Percentiles rank a stretch among this genome's conserved stretches.
These are phyloP conservation scores for Friedmanniomyces simplex DNA, from an alignment of 495 filamentous ascomycete genomes.

Conservation along the genomic window DNA sequence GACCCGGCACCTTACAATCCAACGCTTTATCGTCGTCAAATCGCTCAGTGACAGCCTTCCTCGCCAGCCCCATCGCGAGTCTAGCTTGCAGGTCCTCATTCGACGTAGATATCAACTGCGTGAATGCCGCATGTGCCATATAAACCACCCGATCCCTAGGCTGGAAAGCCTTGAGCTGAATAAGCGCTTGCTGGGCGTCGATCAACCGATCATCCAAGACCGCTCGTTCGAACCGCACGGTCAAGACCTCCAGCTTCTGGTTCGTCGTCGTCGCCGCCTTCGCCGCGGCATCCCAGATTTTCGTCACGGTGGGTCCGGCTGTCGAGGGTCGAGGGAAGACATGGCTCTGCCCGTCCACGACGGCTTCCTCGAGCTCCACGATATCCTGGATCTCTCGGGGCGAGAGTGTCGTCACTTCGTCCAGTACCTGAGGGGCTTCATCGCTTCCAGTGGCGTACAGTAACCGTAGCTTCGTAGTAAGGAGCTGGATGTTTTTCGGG, in stretches of 20 bases:
- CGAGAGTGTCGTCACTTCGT: neutral
- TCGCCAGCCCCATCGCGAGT: slow-evolving; percentile 11
- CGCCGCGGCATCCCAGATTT: slow-evolving; percentile 16
- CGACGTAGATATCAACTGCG: slow-evolving; percentile 12
- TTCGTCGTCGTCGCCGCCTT: neutral
- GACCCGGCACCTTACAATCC: slow-evolving; percentile 18
- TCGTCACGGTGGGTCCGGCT: slow-evolving; percentile 7
- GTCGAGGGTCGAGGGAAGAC: slow-evolving; percentile 1
- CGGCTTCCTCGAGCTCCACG: slow-evolving; percentile 1
- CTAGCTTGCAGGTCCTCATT: slow-evolving; percentile 18
- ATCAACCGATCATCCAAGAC: slow-evolving; percentile 1
- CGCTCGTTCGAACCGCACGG: slow-evolving; percentile 12
- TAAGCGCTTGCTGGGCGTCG: slow-evolving; percentile 18
- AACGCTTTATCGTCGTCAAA: slow-evolving; percentile 14
- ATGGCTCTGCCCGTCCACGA: neutral
- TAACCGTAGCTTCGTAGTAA: slow-evolving; percentile 10
- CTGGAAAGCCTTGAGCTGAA: slow-evolving; percentile 18
- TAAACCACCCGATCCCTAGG: slow-evolving; percentile 16
- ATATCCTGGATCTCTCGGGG: slow-evolving; percentile 2
- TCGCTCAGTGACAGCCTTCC: slow-evolving; percentile 16
- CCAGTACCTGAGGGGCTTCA: neutral
- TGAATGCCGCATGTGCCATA: slow-evolving; percentile 21
- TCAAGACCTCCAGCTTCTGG: slow-evolving; percentile 4
- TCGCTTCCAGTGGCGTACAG: neutral
- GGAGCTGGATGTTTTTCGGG: slow-evolving; percentile 9